Percentiles rank a stretch among this genome's conserved stretches.
Evolutionary conservation across 345 rosid species (phyloP).

Genomic region (Linum trigynum): DNA sequence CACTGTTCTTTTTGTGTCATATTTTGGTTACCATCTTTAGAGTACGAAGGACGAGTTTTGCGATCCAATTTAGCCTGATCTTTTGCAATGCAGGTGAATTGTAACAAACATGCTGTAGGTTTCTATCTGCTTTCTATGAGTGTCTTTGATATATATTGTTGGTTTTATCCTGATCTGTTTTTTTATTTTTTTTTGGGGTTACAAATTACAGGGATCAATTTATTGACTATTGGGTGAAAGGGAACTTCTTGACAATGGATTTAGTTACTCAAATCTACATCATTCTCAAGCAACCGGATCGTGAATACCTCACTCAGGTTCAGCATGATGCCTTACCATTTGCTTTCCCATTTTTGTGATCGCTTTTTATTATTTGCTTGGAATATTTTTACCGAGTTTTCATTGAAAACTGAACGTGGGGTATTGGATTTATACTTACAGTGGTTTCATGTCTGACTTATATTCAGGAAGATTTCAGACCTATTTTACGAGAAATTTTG

Average conservation of each 20-base stretch:
- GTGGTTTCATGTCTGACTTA: not conserved
- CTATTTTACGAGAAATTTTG: not conserved
- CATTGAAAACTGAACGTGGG: not conserved
- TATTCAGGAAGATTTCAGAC: not conserved
- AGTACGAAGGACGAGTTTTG: not conserved
- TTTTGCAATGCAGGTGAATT: not conserved
- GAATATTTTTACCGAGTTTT: not conserved
- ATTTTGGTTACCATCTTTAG: not conserved
- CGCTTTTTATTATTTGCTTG: not conserved
- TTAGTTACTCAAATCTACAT: constrained; percentile 2
- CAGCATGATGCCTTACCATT: not conserved
- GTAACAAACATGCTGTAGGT: not conserved
- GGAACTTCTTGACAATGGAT: constrained; percentile 1
- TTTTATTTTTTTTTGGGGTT: not conserved
- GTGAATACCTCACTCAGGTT: constrained; percentile 1
- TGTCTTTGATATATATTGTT: not conserved
- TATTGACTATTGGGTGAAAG: constrained; percentile 2
- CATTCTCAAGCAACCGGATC: constrained; percentile 1
- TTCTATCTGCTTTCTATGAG: not conserved
- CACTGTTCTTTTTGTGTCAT: not conserved
- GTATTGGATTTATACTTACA: not conserved
- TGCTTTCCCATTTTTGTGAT: not conserved
- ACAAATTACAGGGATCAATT: not conserved
- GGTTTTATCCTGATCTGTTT: not conserved
- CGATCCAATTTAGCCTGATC: not conserved